Conservation (phyloP, 1,284 basidiomycete species). For the Papiliotrema terrestris region DNA sequence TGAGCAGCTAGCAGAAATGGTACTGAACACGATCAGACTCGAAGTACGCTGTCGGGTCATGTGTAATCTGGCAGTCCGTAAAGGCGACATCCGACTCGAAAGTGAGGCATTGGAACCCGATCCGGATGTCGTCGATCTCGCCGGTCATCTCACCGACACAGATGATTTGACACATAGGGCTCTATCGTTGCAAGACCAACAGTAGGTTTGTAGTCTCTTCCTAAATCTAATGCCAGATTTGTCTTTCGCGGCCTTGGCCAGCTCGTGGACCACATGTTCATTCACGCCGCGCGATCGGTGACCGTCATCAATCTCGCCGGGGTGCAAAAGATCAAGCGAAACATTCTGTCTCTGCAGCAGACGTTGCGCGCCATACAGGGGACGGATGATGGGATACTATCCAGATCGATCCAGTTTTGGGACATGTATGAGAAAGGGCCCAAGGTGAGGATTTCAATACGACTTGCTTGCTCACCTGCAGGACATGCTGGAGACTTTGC, state of each 20-base stretch:
- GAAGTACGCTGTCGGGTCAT: slow-evolving; percentile 84
- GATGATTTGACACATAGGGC: slow-evolving; percentile 67
- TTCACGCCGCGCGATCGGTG: slow-evolving; percentile 70
- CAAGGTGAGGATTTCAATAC: slow-evolving; percentile 54
- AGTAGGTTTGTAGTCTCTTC: slow-evolving; percentile 52
- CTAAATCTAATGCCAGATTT: slow-evolving; percentile 51
- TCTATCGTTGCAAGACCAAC: slow-evolving; percentile 62
- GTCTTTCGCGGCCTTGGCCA: slow-evolving; percentile 82
- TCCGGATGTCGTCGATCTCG: slow-evolving; percentile 82
- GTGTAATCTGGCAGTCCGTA: slow-evolving; percentile 74
- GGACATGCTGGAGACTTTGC: slow-evolving; percentile 70
- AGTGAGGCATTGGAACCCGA: slow-evolving; percentile 86
- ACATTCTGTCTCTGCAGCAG: slow-evolving; percentile 89
- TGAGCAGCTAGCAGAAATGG: slow-evolving; percentile 76
- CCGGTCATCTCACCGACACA: slow-evolving; percentile 70
- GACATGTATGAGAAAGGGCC: slow-evolving; percentile 70
- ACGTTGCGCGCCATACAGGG: slow-evolving; percentile 68
- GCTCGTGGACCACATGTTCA: slow-evolving; percentile 78
- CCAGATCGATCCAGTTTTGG: slow-evolving; percentile 75
- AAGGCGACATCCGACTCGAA: slow-evolving; percentile 75
- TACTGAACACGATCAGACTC: slow-evolving; percentile 82
- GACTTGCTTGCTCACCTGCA: slow-evolving; percentile 36
- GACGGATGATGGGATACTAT: slow-evolving; percentile 65
- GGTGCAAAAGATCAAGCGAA: slow-evolving; percentile 82
- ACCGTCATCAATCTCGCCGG: slow-evolving; percentile 71